Conservation (phyloP, 148 eudicot genomes). For the Rheum nobile region DNA sequence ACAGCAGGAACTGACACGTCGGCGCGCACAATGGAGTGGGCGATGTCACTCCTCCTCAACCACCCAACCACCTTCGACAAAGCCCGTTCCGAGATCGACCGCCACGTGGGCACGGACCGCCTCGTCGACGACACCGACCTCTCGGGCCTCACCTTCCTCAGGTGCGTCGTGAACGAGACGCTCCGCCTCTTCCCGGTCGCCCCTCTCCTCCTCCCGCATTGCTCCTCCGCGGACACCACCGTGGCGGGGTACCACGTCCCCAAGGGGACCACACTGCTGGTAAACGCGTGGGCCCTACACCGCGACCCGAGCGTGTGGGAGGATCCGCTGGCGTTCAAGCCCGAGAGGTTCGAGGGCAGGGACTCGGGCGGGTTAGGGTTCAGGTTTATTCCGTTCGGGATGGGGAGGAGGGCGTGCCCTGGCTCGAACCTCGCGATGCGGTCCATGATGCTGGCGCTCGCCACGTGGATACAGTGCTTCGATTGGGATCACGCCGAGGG, state of each 20-base stretch:
- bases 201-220: slow-evolving; percentile 10
- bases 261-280: not conserved
- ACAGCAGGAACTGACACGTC: slow-evolving; percentile 11
- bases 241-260: not conserved
- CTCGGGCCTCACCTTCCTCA: not conserved
- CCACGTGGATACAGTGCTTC: slow-evolving; percentile 9
- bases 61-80: not conserved
- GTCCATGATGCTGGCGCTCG: not conserved
- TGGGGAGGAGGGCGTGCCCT: slow-evolving; percentile 13
- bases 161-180: slow-evolving; percentile 9
- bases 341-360: slow-evolving; percentile 5
- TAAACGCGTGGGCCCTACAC: slow-evolving; percentile 14
- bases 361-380: not conserved
- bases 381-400: slow-evolving; percentile 12
- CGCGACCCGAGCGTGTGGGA: slow-evolving; percentile 10
- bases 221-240: slow-evolving; percentile 7
- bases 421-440: slow-evolving; percentile 8
- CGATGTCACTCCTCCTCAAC: slow-evolving; percentile 12
- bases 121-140: slow-evolving; percentile 7
- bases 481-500: slow-evolving; percentile 6
- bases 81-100: not conserved
- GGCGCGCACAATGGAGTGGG: slow-evolving; percentile 8
- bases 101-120: not conserved
- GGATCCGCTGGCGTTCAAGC: slow-evolving; percentile 10
- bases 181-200: slow-evolving; percentile 15